Conservation (phyloP, 495 filamentous ascomycete species). For the Cercophora scortea region DNA sequence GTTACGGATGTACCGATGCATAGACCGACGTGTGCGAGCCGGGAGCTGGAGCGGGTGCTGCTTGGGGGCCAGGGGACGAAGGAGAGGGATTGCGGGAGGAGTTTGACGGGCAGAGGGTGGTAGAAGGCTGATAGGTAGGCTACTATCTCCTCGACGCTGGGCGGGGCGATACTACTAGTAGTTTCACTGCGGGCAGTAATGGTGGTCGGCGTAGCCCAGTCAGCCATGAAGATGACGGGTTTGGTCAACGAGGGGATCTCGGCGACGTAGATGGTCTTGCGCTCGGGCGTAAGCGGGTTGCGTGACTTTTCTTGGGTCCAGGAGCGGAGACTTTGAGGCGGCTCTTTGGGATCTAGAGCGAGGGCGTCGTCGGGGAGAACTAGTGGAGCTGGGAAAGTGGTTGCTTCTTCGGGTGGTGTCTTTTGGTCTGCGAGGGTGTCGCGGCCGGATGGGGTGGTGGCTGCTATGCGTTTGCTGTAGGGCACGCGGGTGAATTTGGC, state of each 20-base stretch:
- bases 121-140: slow-evolving; percentile 56
- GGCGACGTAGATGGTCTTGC: slow-evolving; percentile 49
- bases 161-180: too few species aligned
- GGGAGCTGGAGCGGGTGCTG: background rate
- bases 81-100: slow-evolving; percentile 22
- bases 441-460: slow-evolving; percentile 20
- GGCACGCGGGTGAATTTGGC: slow-evolving; percentile 17
- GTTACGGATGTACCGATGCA: slow-evolving; percentile 24
- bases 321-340: slow-evolving; percentile 48
- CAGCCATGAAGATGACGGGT: slow-evolving; percentile 24
- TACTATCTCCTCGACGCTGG: slow-evolving; percentile 28
- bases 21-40: slow-evolving; percentile 34
- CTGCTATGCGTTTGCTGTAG: slow-evolving; percentile 19
- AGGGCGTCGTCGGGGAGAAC: slow-evolving; percentile 56
- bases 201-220: slow-evolving; percentile 27
- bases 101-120: slow-evolving; percentile 46
- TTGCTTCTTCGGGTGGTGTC: too few species aligned
- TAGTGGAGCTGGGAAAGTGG: slow-evolving; percentile 51
- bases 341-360: slow-evolving; percentile 42
- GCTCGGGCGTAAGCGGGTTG: slow-evolving; percentile 41
- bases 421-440: background rate
- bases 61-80: slow-evolving; percentile 40
- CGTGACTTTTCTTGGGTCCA: slow-evolving; percentile 44
- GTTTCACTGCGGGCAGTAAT: too few species aligned
- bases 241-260: slow-evolving; percentile 30